phyloP scores from a whole-genome alignment of 106 monocot species.

The Posidonia australis region DNA sequence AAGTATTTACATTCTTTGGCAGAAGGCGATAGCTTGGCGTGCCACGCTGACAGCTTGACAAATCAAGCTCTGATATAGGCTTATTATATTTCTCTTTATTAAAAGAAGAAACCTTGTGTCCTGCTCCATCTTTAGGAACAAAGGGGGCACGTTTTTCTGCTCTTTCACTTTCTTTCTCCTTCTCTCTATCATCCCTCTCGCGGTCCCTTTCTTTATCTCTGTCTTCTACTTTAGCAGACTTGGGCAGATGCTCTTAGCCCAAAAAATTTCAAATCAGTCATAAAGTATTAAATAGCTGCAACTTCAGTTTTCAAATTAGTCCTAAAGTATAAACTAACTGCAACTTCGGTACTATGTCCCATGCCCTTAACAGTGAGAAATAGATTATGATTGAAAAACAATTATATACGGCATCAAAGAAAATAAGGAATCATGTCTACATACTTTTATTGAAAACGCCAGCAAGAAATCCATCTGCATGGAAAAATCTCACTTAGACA shows the following conservation, averaged over 20 bases:
- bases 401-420: neutral
- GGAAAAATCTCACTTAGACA: conserved; percentile 1
- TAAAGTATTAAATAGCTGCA: neutral
- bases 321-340: neutral
- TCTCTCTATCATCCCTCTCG: conserved; percentile 63
- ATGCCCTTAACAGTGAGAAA: neutral
- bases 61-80: conserved; percentile 88
- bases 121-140: conserved; percentile 35
- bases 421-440: conserved; percentile 12
- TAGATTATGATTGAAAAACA: neutral
- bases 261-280: neutral
- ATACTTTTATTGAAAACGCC: conserved; percentile 44
- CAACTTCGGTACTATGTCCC: neutral
- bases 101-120: conserved; percentile 37
- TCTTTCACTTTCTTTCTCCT: conserved; percentile 54
- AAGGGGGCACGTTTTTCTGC: conserved; percentile 30
- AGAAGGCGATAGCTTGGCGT: conserved; percentile 94
- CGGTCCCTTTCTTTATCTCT: conserved; percentile 57
- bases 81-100: conserved; percentile 88
- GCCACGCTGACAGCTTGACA: conserved; percentile 68
- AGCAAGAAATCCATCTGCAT: conserved; percentile 39
- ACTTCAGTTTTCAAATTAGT: neutral
- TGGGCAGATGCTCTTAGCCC: conserved; percentile 36
- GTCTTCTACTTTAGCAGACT: conserved; percentile 58
- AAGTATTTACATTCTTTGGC: conserved; percentile 60